A percentile compares a stretch with the other conserved stretches of the same genome.
These are phyloP conservation scores for Penicillium canariense DNA, from an alignment of 495 filamentous ascomycete genomes.

Conservation along the genomic window DNA sequence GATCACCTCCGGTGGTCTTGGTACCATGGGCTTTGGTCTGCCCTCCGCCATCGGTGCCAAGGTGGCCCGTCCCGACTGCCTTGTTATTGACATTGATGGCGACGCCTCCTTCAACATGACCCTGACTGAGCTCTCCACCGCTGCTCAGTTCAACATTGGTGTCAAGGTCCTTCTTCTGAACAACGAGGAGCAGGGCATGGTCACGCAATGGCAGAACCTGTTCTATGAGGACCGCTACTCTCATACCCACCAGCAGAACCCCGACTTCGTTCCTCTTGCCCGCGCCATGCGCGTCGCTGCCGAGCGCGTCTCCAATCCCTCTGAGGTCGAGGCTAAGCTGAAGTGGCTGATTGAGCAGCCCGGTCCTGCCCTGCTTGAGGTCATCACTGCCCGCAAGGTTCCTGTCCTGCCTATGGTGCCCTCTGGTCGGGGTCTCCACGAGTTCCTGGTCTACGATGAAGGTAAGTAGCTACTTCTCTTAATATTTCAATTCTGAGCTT, in stretches of 20 bases:
- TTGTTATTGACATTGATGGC: slow-evolving; percentile 93
- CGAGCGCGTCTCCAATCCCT: slow-evolving; percentile 60
- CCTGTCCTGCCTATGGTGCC: slow-evolving; percentile 98
- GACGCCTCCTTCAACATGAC: slow-evolving; percentile 98
- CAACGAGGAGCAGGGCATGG: slow-evolving; percentile 95
- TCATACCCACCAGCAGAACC: slow-evolving; percentile 89
- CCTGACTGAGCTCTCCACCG: slow-evolving; percentile 84
- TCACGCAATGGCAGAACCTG: slow-evolving; percentile 92
- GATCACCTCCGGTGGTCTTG: slow-evolving; percentile 89
- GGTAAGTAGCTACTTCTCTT: slow-evolving; percentile 42
- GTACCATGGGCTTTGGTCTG: slow-evolving; percentile 94
- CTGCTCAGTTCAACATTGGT: slow-evolving; percentile 86
- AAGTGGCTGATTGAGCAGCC: slow-evolving; percentile 85
- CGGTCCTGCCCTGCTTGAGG: slow-evolving; percentile 70
- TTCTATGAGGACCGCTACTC: slow-evolving; percentile 93
- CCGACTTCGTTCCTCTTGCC: slow-evolving; percentile 80
- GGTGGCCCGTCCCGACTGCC: slow-evolving; percentile 79
- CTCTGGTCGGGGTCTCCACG: slow-evolving; percentile 79
- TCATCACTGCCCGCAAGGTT: slow-evolving; percentile 78
- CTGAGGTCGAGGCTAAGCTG: slow-evolving; percentile 72
- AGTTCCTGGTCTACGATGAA: slow-evolving; percentile 89
- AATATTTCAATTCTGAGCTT: background rate
- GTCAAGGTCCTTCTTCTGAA: slow-evolving; percentile 91
- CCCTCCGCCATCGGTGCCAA: slow-evolving; percentile 93
- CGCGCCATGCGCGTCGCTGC: slow-evolving; percentile 80